These are phyloP conservation scores for Pelagomonas calceolata DNA, from an alignment of 108 stramenopile species.

Conservation along the genomic window DNA sequence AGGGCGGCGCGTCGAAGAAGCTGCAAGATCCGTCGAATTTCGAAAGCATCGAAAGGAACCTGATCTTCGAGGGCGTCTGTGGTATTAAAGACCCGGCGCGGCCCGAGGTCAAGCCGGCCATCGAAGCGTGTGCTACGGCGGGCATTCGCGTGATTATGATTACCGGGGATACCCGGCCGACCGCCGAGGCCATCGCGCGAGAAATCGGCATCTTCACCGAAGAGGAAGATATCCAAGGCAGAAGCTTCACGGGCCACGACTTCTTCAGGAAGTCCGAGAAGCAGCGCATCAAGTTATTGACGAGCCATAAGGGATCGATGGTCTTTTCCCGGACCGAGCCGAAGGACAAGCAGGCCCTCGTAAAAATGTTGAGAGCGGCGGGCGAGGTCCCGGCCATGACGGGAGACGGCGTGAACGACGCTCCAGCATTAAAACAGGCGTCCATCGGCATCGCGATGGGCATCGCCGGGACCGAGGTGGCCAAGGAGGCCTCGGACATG, in stretches of 20 bases:
- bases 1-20: background rate
- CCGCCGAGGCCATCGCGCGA: slow-evolving; percentile 79
- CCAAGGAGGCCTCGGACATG: slow-evolving; percentile 97
- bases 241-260: slow-evolving; percentile 67
- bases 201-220: slow-evolving; percentile 58
- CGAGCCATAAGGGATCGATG: slow-evolving; percentile 60
- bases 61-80: slow-evolving; percentile 88
- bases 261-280: slow-evolving; percentile 58
- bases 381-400: slow-evolving; percentile 93
- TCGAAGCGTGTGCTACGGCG: slow-evolving; percentile 62
- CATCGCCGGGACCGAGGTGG: slow-evolving; percentile 75
- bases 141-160: slow-evolving; percentile 97
- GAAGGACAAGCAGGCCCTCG: slow-evolving; percentile 86
- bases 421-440: slow-evolving; percentile 90
- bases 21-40: slow-evolving; percentile 63
- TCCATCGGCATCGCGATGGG: slow-evolving; percentile 94
- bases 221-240: slow-evolving; percentile 67
- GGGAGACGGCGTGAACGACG: slow-evolving; percentile 97
- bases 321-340: slow-evolving; percentile 96
- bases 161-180: slow-evolving; percentile 91
- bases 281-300: slow-evolving; percentile 54
- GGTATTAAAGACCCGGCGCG: slow-evolving; percentile 97
- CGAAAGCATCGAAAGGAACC: slow-evolving; percentile 71
- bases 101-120: slow-evolving; percentile 89
- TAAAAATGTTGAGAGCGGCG: slow-evolving; percentile 79